Conservation (phyloP, 2,329 filamentous ascomycete genomes). For the Neonectria magnoliae region DNA sequence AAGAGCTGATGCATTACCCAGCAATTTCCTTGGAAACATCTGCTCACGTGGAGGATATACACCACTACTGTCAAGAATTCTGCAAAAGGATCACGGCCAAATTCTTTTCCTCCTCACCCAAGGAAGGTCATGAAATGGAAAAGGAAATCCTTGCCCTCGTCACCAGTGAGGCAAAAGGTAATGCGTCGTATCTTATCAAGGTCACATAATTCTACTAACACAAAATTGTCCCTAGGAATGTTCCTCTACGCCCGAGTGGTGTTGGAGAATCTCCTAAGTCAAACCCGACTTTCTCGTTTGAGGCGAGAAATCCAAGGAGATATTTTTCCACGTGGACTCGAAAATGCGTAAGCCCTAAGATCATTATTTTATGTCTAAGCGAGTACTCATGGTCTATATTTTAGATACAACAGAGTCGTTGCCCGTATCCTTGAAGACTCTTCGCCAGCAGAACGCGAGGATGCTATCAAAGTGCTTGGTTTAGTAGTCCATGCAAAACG, state of each 20-base stretch:
- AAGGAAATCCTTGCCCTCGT: slow-evolving; percentile 8
- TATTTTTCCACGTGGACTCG: slow-evolving; percentile 12
- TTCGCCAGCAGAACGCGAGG: background rate
- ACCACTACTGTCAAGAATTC: background rate
- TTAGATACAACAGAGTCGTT: slow-evolving; percentile 18
- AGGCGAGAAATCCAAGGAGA: slow-evolving; percentile 14
- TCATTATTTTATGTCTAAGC: no score
- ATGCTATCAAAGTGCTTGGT: slow-evolving; percentile 3
- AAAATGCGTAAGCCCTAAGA: slow-evolving; percentile 8
- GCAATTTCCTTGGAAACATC: slow-evolving; percentile 21
- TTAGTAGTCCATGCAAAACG: slow-evolving; percentile 13
- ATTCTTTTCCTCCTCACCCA: no score
- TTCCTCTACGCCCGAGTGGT: slow-evolving; percentile 28
- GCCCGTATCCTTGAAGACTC: background rate
- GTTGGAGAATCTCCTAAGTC: slow-evolving; percentile 14
- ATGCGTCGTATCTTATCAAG: no score
- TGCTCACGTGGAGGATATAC: slow-evolving; percentile 18
- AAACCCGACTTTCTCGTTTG: slow-evolving; percentile 1
- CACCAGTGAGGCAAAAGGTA: slow-evolving; percentile 5
- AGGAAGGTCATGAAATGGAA: background rate
- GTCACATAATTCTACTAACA: no score
- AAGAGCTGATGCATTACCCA: slow-evolving; percentile 1
- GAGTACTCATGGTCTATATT: background rate
- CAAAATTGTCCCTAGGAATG: slow-evolving; percentile 16
- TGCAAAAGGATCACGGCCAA: no score